Conservation (phyloP, 129 eudicot genomes). For the Cynara cardunculus region DNA sequence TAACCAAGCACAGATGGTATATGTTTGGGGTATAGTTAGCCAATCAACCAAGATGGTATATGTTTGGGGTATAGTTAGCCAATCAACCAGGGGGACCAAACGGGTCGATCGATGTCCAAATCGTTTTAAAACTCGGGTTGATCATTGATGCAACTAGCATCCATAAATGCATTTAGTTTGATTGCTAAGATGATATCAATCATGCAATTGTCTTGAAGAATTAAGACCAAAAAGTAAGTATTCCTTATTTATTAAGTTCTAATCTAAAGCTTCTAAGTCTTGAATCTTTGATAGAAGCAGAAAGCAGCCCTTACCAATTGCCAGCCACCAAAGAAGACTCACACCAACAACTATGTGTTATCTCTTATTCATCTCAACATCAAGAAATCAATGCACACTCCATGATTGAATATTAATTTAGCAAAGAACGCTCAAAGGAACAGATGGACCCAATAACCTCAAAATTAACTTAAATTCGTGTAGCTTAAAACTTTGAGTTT, state of each 20-base stretch:
- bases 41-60: not conserved
- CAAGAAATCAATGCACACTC: not conserved
- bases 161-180: conserved; percentile 16
- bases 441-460: not conserved
- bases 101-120: conserved; percentile 2
- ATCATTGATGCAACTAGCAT: conserved; percentile 15
- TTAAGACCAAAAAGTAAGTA: not conserved
- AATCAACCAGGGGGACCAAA: not conserved
- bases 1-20: not conserved
- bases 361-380: not conserved
- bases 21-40: not conserved
- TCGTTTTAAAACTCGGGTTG: not conserved
- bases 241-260: not conserved
- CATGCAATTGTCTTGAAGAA: conserved; percentile 3
- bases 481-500: not conserved
- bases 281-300: not conserved
- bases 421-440: not conserved
- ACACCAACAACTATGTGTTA: not conserved
- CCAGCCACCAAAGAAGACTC: conserved; percentile 13
- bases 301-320: conserved; percentile 12
- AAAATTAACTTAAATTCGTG: not conserved
- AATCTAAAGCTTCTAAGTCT: not conserved
- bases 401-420: not conserved
- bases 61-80: not conserved
- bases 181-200: conserved; percentile 9